Evolutionary conservation across 371 early-diverging fungal species (phyloP), one percentile per base, ranked within the genome.

Genomic region (Saksenaea vasiformis): DNA sequence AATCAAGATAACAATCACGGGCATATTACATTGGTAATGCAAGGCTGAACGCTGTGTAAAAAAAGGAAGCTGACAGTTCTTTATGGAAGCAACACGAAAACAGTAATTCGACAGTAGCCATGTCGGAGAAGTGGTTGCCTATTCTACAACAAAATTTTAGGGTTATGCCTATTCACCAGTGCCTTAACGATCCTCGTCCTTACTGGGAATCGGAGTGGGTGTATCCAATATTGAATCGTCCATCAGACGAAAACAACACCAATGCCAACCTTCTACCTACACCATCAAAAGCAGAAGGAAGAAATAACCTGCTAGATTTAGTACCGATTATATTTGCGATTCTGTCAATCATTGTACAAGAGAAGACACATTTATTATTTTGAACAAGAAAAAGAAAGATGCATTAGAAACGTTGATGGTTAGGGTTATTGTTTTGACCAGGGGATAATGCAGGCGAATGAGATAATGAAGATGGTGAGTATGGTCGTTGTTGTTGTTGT

Each of bases 141-240:
- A 39, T 73, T 22, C 64, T 84, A 5, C 71, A 78, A 37, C 56
- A 74, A 55, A 56, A 63, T 1, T 82, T 79, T 53, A 73, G 74
- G 36, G 80, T 82, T 17, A 68, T 84, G 60, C 84, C 82, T 11
- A 78, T 80, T 28, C 75, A 79, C 13, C 73, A 78, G 38, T 86
- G 83, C 44, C 61, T 82, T 28, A 78, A 81, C 58, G 83, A 82
- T 38, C 55, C 79, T 5, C 69, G 76, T 22, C 86, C 86, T 31
- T 85, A 83, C 61, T 71, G 68, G 66, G 85, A 85, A 64, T 43
- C 75, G 28, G 27, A 35, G 1, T 79, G 70, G 68, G 66, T 71
- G 1, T 79, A 79, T 44, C 77, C 80, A 3, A 74, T 73, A 0
- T 54, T 72, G 14, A 65, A 73, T 17, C 34, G 56, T 8, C 65